Evolutionary conservation across 2,329 filamentous ascomycete genomes (phyloP), one percentile per base, ranked within the genome.

Genomic region (Colletotrichum simmondsii): DNA sequence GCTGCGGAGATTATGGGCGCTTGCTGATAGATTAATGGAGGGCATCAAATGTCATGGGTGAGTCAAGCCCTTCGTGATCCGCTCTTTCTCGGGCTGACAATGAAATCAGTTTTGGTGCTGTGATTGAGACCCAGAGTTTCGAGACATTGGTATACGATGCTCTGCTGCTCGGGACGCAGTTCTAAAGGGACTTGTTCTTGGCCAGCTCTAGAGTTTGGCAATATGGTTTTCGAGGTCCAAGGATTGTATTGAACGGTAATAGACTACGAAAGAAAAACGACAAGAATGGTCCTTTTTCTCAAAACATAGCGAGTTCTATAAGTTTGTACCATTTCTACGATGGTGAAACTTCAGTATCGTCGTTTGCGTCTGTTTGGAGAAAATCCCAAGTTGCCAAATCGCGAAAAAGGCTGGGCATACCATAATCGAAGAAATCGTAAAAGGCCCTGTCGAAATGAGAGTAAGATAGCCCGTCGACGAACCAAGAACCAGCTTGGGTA

Each of bases 41-140:
- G 76, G 79, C 8, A 79, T 84, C 6, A 79, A 80, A 57, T 85
- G 83, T 57, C 81, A 83, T 65, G 83, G 83, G 82, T 73, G 46
- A 12, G 52, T 61, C 16, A 12, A n/a, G 5, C 5, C 7, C 11
- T 12, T 19, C 24, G 3, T 5, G 16, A 16, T 3, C 11, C 10
- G 35, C 10, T n/a, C 5, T 7, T 5, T 56, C 7, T 24, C 19
- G 1, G 35, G 16, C 37, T 42, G 5, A 49, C 46, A 11, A 2
- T 53, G 2, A 5, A 35, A 8, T 42, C 32, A 73, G 73, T 4
- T 71, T 73, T 28, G 73, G 73, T 5, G 73, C 73, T 4, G 62
- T 65, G 6, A 46, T 74, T 2, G 32, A 74, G 12, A n/a, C 32
- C 3, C 5, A 14, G 19, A 53, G 14, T 12, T 73, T 74, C 22